A percentile compares a stretch with the other conserved stretches of the same genome.
Evolutionary conservation across 73 alveolate species (phyloP).

Genomic region (Paramecium sonneborni): DNA sequence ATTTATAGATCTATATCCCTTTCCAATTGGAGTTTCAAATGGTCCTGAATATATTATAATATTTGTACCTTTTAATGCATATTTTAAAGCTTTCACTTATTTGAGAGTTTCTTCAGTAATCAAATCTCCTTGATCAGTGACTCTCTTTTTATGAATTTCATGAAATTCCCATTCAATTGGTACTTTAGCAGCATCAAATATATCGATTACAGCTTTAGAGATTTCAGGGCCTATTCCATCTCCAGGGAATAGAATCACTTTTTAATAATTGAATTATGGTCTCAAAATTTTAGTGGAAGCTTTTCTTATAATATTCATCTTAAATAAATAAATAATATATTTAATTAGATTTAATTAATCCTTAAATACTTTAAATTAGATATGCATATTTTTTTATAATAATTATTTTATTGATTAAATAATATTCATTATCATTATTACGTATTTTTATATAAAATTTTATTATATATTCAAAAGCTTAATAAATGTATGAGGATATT

Average conservation of each 20-base stretch:
- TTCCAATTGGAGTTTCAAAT: constrained; percentile 81
- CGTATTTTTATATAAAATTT: neutral
- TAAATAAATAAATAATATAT: neutral
- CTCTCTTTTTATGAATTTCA: constrained; percentile 59
- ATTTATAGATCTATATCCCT: constrained; percentile 80
- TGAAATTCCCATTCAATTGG: constrained; percentile 80
- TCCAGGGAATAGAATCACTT: constrained; percentile 76
- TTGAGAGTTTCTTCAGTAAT: constrained; percentile 68
- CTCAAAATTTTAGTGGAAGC: neutral
- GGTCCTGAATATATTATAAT: constrained; percentile 63
- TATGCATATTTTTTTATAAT: neutral
- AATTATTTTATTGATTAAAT: neutral
- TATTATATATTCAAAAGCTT: neutral
- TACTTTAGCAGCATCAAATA: constrained; percentile 77
- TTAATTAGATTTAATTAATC: neutral
- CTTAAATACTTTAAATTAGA: neutral
- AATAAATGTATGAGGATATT: neutral
- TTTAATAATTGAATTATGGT: constrained; percentile 3
- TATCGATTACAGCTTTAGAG: constrained; percentile 69
- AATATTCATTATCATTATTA: neutral
- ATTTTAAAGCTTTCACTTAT: constrained; percentile 65
- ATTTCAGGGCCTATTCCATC: constrained; percentile 89
- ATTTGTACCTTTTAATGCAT: constrained; percentile 73
- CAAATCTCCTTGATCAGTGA: constrained; percentile 71
- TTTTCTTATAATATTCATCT: constrained; percentile 28